Evolutionary conservation across 78 protist species (phyloP), one percentile per base, ranked within the genome.

Genomic region (Chrysochromulina tobinii): DNA sequence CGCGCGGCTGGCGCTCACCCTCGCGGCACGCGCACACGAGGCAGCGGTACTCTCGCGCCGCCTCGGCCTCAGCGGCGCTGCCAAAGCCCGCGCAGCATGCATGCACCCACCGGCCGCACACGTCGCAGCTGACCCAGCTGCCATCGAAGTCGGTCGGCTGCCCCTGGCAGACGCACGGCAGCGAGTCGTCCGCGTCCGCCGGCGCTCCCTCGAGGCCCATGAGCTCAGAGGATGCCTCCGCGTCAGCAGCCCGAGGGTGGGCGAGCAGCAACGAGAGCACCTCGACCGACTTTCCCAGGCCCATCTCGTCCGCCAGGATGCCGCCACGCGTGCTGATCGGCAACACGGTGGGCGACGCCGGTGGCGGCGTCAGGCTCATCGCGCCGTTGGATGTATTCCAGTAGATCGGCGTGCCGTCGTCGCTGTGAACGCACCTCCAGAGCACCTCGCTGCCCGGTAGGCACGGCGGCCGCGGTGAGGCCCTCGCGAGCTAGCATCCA

Each of bases 231-330:
- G 61, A 5, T 38, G 38, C 38, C 38, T 38, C 9, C 73, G 73
- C 73, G 38, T 25, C 27, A 25, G 77, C 51, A 7, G 64, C 18
- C 87, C 23, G 3, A 0, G 51, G 50, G 64, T 21, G 0, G 18
- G 87, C 87, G 3, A 79, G 87, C 0, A 79, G 9, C n/a, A 79
- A 64, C 21, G 87, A 0, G 87, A 79, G 2, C 38, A 79, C 21
- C 61, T 90, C 89, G 21, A 93, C 58, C 1, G 95, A 77, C 51
- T 93, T 93, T 1, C 95, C 95, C 20, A 93, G 90, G 7, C 95
- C 95, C 92, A 88, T 93, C 69, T 93, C 95, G 73, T 93, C 91
- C 15, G 91, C 73, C 2, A 89, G 84, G n/a, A 89, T 89, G 17
- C 91, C 91, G 64, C 64, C 64, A 14, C 12, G 23, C 64, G 64